Percentiles rank a stretch among this genome's conserved stretches.
These are phyloP conservation scores for Drechslerella stenobrocha DNA, from an alignment of 2,329 filamentous ascomycete genomes.

Conservation along the genomic window DNA sequence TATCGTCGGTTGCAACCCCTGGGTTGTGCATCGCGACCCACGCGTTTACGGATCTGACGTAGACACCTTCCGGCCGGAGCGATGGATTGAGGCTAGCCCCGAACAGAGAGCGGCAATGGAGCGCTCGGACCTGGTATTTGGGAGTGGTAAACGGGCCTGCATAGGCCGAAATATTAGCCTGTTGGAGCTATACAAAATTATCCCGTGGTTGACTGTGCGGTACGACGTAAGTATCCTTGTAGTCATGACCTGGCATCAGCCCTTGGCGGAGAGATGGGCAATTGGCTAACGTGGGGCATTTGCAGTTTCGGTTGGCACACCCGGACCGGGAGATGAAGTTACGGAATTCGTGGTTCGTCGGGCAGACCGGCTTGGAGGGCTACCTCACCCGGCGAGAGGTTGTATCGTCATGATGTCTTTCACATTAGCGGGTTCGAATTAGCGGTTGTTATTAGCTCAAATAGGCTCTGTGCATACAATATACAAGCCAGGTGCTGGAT, in stretches of 20 bases:
- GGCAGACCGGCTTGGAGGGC: conserved; percentile 57
- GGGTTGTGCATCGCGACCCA: conserved; percentile 57
- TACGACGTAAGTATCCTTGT: conserved; percentile 59
- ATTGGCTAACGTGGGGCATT: no score
- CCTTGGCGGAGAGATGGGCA: no score
- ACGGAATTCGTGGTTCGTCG: conserved; percentile 67
- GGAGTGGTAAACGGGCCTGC: conserved; percentile 61
- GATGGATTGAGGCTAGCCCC: conserved; percentile 57
- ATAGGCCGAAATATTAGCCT: conserved; percentile 66
- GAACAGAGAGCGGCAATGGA: conserved; percentile 60
- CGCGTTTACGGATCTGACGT: conserved; percentile 58
- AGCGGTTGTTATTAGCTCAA: no score
- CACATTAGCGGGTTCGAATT: not conserved
- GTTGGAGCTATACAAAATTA: conserved; percentile 67
- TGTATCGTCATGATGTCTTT: not conserved
- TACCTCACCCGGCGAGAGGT: conserved; percentile 28
- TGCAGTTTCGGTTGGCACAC: conserved; percentile 62
- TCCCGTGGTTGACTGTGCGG: conserved; percentile 65
- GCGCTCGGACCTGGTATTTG: conserved; percentile 60
- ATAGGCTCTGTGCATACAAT: no score
- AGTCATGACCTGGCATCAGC: not conserved
- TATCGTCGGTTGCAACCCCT: conserved; percentile 58
- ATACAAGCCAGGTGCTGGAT: no score
- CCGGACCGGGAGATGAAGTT: conserved; percentile 64
- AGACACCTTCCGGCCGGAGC: conserved; percentile 59